Base-by-base conservation (phyloP, 2,329 filamentous ascomycete genomes). In the Canariomyces notabilis region DNA sequence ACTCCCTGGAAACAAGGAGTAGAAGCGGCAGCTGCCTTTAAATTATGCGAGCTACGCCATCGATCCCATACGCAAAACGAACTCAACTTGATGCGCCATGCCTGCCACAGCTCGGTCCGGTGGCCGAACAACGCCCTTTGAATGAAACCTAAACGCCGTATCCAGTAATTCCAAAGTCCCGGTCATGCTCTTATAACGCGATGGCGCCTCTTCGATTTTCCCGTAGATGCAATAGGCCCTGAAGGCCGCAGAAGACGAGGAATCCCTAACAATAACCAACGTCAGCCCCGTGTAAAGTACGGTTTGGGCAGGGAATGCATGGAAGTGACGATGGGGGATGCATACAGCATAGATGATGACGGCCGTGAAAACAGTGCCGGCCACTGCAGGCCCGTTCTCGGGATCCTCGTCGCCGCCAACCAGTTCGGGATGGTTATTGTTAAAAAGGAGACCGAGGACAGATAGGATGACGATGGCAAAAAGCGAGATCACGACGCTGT, bases 311-410 rank as follows among this genome's bases (percentile, higher is more conserved):
- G 6, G 6, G 19, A n/a, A 19, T 14, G 15, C 6, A 1, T 19
- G 9, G 22, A 22, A 15, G 6, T 16, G 16, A 18, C 12, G 21
- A 16, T 15, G 26, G 21, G 12, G n/a, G 48, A 44, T n/a, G 80
- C 87, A 56, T 83, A 96, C 91, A 57, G 76, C 80, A 64, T 97
- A 97, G 62, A 97, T 84, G 42, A 89, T 74, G 34, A 97, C 90
- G 34, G 91, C 88, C 20, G 82, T 83, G 61, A 95, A 96, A 44
- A 96, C 83, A 21, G 89, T 91, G 20, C 77, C 80, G 5, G 91
- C 89, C 38, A 96, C 88, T 29, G 82, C 87, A 51, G 76, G 75
- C 47, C 86, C 86, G 60, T 95, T 78, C 55, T 83, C 71, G 5
- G 85, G 87, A 55, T 84, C 80, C 2, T 86, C 79, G 40, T 76